These are phyloP conservation scores for Acacia melanoxylon DNA, from an alignment of 306 rosid species.

Conservation along the genomic window DNA sequence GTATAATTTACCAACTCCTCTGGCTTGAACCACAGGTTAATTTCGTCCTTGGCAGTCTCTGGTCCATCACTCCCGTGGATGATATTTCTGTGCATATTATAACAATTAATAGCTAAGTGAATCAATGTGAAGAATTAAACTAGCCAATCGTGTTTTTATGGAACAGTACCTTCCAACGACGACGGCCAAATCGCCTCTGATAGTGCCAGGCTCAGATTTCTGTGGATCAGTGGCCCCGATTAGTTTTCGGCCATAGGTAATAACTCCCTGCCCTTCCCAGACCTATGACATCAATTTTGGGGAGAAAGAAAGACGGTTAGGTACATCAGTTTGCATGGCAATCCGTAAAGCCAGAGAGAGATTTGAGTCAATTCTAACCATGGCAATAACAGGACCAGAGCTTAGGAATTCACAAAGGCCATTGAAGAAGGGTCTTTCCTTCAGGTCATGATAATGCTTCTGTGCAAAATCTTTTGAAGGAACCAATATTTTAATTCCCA, in stretches of 20 bases:
- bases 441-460: constrained; percentile 90
- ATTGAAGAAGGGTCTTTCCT: constrained; percentile 87
- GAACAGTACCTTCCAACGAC: constrained; percentile 84
- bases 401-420: constrained; percentile 90
- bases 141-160: not conserved
- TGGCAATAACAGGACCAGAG: constrained; percentile 93
- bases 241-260: constrained; percentile 82
- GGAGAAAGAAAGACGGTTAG: constrained; percentile 14
- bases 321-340: constrained; percentile 7
- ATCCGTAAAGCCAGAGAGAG: not conserved
- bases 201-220: constrained; percentile 96
- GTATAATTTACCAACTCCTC: constrained; percentile 83
- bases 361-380: constrained; percentile 61
- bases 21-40: constrained; percentile 85
- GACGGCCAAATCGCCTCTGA: constrained; percentile 93
- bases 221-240: constrained; percentile 98
- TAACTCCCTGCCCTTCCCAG: constrained; percentile 98
- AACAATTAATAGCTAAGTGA: not conserved
- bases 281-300: constrained; percentile 52
- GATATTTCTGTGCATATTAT: constrained; percentile 61
- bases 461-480: constrained; percentile 86
- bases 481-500: constrained; percentile 75
- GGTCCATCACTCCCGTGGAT: constrained; percentile 98
- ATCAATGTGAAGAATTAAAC: not conserved
- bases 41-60: constrained; percentile 89